A percentile compares a stretch with the other conserved stretches of the same genome.
Evolutionary conservation across 1,284 basidiomycete genomes (phyloP).

Genomic region (Tilletia indica): DNA sequence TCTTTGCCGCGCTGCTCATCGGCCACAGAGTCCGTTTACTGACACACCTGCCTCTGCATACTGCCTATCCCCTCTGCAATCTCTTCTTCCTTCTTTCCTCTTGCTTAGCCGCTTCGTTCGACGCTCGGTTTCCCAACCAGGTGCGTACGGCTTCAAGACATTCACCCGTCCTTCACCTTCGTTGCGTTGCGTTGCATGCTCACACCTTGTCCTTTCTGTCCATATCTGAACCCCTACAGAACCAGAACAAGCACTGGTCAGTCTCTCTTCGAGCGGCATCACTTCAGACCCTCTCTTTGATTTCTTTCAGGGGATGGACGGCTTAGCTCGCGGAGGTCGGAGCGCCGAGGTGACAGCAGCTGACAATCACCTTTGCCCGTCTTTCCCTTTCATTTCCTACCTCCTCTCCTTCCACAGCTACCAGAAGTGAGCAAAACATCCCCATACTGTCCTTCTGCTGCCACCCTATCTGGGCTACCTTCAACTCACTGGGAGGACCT

Average conservation of each 20-base stretch:
- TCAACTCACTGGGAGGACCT: neutral
- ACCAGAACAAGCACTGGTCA: slow-evolving; percentile 56
- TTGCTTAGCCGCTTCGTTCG: slow-evolving; percentile 42
- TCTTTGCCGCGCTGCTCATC: too few relatives aligned
- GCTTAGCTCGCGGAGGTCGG: too few relatives aligned
- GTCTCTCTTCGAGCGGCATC: slow-evolving; percentile 13
- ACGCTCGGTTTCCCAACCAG: slow-evolving; percentile 55
- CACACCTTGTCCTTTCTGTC: neutral
- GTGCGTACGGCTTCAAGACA: slow-evolving; percentile 18
- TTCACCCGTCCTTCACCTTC: neutral
- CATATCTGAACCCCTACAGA: slow-evolving; percentile 28
- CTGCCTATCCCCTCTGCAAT: neutral
- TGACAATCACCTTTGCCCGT: neutral
- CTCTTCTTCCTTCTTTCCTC: neutral
- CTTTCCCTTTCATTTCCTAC: neutral
- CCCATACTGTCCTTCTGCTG: neutral
- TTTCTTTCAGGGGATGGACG: too few relatives aligned
- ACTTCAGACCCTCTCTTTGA: too few relatives aligned
- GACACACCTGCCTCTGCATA: neutral
- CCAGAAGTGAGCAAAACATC: slow-evolving; percentile 47
- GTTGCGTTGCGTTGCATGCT: neutral
- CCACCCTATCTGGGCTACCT: neutral
- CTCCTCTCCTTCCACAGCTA: slow-evolving; percentile 31
- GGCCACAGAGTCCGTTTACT: neutral
- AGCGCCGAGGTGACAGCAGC: neutral